Evolutionary conservation across 2,329 filamentous ascomycete genomes (phyloP), one percentile per base, ranked within the genome.

Genomic region (Colletotrichum liriopes): DNA sequence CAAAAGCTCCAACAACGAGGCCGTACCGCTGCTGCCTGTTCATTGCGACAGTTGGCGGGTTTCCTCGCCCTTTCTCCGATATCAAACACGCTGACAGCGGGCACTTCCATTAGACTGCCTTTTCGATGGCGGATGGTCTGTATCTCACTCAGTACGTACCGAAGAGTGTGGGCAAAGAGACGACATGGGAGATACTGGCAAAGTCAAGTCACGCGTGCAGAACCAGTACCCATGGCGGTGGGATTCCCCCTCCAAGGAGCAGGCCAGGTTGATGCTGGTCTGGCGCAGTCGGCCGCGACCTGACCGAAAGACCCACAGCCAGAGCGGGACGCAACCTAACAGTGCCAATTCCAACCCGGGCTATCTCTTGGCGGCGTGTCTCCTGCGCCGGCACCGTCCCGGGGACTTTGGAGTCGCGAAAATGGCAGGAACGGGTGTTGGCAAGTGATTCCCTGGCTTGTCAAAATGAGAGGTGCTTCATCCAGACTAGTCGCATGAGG

Each of bases 311-410:
- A 23, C 65, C 68, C 68, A 71, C 65, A 41, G 58, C 32, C 37
- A 67, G 37, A 58, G 65, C 68, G 65, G 68, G 43, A 71, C 68
- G 56, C 65, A 68, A 68, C 68, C 68, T 71, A 45, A 62, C 56
- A 67, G 64, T 62, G 41, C 29, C 41, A 51, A 51, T 68, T 45
- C 64, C 51, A 67, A 64, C 29, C 55, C 45, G 59, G 56, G 56
- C 56, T 20, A 68, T 63, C 65, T 37, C 56, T 71, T 68, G 58
- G 52, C 65, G 58, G 23, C 58, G 51, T 45, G 35, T 51, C 29
- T 52, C 61, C 39, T 35, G 45, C 45, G 32, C n/a, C 35, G 35
- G 45, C 32, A 51, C n/a, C 35, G 16, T 62, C 35, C 60, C 23
- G 20, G 60, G 35, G 45, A 39, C 54, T 23, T 11, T 2, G 16